Percentiles rank a stretch among this genome's conserved stretches.
These are phyloP conservation scores for Cytospora schulzeri DNA, from an alignment of 2,329 filamentous ascomycete genomes.

Conservation along the genomic window DNA sequence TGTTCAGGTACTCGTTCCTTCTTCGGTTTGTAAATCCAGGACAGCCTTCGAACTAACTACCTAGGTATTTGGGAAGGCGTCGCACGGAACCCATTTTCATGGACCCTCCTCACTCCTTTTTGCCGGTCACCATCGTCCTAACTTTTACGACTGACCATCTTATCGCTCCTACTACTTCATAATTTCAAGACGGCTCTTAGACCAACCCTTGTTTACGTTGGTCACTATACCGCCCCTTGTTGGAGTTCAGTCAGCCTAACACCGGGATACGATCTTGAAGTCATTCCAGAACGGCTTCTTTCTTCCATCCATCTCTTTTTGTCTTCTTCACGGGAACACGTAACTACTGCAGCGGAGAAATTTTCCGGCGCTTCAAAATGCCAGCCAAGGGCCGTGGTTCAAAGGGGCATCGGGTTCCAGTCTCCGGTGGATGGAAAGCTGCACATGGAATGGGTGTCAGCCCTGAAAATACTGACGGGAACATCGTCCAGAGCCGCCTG, in stretches of 20 bases:
- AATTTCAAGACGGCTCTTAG: too few species aligned
- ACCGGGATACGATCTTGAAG: too few species aligned
- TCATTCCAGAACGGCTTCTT: neutral
- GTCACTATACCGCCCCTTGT: neutral
- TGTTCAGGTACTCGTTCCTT: too few species aligned
- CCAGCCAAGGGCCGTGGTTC: constrained; percentile 1
- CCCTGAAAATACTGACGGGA: neutral
- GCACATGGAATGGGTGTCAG: constrained; percentile 6
- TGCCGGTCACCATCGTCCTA: too few species aligned
- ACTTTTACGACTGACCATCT: too few species aligned
- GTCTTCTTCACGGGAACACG: neutral
- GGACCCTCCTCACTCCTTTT: too few species aligned
- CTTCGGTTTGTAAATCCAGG: too few species aligned
- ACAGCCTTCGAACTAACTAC: too few species aligned
- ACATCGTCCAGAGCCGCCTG: neutral
- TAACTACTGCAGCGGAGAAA: neutral
- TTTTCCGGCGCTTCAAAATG: neutral
- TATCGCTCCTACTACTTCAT: too few species aligned
- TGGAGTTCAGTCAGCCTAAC: too few species aligned
- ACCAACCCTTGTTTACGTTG: neutral
- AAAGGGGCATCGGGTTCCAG: neutral
- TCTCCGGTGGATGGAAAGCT: constrained; percentile 11
- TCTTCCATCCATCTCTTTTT: neutral
- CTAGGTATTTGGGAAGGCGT: too few species aligned
- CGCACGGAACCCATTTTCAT: too few species aligned